Evolutionary conservation across 2,329 filamentous ascomycete genomes (phyloP).

Genomic region (Aspergillus terreus): DNA sequence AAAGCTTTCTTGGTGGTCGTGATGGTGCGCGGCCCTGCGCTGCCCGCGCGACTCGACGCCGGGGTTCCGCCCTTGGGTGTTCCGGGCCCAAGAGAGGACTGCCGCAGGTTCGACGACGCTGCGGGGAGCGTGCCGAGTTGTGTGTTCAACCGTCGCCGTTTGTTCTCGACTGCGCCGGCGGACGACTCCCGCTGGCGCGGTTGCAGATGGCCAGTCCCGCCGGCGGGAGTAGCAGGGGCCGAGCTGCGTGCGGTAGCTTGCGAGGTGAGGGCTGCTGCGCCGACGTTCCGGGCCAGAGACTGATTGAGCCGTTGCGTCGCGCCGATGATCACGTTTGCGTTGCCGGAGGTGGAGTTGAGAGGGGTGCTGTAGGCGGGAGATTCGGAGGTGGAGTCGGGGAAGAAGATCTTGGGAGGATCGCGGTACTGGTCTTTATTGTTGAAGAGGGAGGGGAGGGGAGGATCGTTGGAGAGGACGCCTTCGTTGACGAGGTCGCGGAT

Average conservation of each 20-base stretch:
- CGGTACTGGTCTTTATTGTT: conserved; percentile 43
- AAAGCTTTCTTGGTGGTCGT: conserved; percentile 42
- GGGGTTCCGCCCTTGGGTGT: conserved; percentile 59
- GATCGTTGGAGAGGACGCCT: conserved; percentile 57
- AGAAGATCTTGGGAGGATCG: conserved; percentile 47
- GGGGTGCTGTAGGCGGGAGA: conserved; percentile 43
- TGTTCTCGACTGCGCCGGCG: conserved; percentile 51
- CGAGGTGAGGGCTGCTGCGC: conserved; percentile 39
- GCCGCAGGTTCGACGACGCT: conserved; percentile 54
- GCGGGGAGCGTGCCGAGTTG: conserved; percentile 53
- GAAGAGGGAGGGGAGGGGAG: conserved; percentile 58
- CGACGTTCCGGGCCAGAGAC: conserved; percentile 22
- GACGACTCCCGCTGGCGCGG: conserved; percentile 54
- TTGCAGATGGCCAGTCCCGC: conserved; percentile 37
- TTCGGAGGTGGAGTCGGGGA: conserved; percentile 45
- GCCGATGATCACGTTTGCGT: conserved; percentile 50
- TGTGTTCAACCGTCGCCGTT: conserved; percentile 56
- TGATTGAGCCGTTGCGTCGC: conserved; percentile 50
- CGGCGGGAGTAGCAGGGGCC: conserved; percentile 43
- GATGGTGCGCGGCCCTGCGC: conserved; percentile 50
- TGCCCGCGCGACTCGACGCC: conserved; percentile 53
- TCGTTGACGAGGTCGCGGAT: conserved; percentile 57
- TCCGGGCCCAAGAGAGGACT: conserved; percentile 60
- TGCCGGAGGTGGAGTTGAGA: conserved; percentile 54
- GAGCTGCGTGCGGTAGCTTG: conserved; percentile 38